Evolutionary conservation across 2,329 filamentous ascomycete genomes (phyloP), one percentile per base, ranked within the genome.

Genomic region (Epichloe baconii): DNA sequence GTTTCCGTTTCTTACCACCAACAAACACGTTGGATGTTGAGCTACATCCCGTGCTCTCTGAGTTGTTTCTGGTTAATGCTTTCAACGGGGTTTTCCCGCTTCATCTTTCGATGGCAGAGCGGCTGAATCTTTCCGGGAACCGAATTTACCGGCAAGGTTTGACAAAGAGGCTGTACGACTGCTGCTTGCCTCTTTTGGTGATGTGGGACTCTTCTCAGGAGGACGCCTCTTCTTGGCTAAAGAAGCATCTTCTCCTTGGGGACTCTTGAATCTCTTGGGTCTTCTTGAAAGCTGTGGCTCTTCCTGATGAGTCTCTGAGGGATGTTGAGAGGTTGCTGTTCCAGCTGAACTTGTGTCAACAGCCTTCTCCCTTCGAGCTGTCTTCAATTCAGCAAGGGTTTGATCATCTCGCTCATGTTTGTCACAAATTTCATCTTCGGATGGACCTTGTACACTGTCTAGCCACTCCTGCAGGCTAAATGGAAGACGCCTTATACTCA

Each of bases 11-110:
- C 52, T 65, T 73, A 2, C 75, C 74, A 10, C 65, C 65, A 6
- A 61, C 55, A 46, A 78, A 78, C 1, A 78, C 68, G 52, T 78
- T 79, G 34, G 50, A 50, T 31, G 51, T 54, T 5, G 43, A 46
- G 17, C 19, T 31, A 14, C 5, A 3, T 7, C 19, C 41, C 15
- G 14, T 21, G 31, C 15, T 44, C 3, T 21, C 14, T 14, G 49
- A 12, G n/a, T 12, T 37, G 12, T 35, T 38, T 26, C 15, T 44
- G 3, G 23, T 21, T 4, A 10, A 26, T 26, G 31, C 35, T 31
- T 37, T 37, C 5, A 40, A 23, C 11, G 26, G 19, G 40, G 19
- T 31, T 17, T 43, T 36, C 31, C 44, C 19, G 31, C 21, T 7
- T 37, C 19, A 14, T 10, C 21, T 17, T 26, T 49, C 15, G 19